Base-by-base conservation (phyloP, 2,329 filamentous ascomycete genomes). In the Periconia macrospinosa region DNA sequence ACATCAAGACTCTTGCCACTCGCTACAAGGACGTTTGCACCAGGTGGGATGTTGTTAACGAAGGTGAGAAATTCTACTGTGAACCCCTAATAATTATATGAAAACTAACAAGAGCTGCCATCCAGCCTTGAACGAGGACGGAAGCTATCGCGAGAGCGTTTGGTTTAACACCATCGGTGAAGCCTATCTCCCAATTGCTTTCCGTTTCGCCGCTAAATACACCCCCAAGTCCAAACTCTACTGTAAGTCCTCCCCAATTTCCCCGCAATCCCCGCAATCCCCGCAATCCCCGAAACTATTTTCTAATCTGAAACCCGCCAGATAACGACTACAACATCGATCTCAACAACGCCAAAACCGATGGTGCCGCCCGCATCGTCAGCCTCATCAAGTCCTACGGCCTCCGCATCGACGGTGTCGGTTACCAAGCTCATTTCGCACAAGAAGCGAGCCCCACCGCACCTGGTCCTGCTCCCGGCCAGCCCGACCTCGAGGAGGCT, bases 261-360 rank as follows among this genome's bases (percentile, higher is more conserved):
- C 30, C 13, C 19, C 8, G 33, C 42, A 10, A 14, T 9, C 41
- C 19, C 17, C n/a, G n/a, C n/a, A n/a, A n/a, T 13, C 30, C 13
- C 19, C 8, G 33, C 42, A 10, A 14, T 9, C 41, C 19, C 17
- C n/a, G n/a, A n/a, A n/a, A n/a, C n/a, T n/a, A n/a, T 23, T 14
- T 18, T 47, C 13, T 27, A n/a, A 37, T 3, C 6, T 5, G 41
- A 53, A 30, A 57, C 20, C 10, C 8, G 23, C 14, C 13, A 54
- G 52, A 83, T 74, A 86, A 86, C 65, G 83, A 86, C 70, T 88
- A 86, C 77, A 86, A 85, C 74, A 81, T 86, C 54, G 86, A 87
- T 70, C 77, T 73, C 18, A 76, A 78, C 15, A 78, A 79, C 3
- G 75, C 77, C 2, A 80, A 79, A 54, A 62, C 69, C 40, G 63